These are phyloP conservation scores for Lodderomyces oxycetoniae DNA, from an alignment of 1,139 yeast genomes.

Conservation along the genomic window DNA sequence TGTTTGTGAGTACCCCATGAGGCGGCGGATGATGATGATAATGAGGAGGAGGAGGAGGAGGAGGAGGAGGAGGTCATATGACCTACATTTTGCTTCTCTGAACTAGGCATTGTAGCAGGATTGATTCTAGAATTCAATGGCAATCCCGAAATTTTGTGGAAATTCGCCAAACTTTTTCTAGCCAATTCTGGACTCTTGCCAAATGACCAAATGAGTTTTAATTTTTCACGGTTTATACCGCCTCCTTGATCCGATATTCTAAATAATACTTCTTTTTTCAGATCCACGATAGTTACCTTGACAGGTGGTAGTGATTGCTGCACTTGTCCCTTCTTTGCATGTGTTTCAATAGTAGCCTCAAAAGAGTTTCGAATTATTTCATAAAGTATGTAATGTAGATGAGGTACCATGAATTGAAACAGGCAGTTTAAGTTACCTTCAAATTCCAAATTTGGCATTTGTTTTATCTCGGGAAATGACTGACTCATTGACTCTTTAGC, in stretches of 20 bases:
- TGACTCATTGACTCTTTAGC: constrained; percentile 42
- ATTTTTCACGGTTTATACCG: constrained; percentile 59
- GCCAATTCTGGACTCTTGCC: constrained; percentile 63
- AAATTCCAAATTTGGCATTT: constrained; percentile 69
- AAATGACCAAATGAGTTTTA: constrained; percentile 77
- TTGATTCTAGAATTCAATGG: constrained; percentile 30
- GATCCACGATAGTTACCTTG: constrained; percentile 62
- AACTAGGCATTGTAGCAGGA: background rate
- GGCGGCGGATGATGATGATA: too few species aligned
- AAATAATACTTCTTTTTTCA: constrained; percentile 63
- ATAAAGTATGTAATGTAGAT: constrained; percentile 78
- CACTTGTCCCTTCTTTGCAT: constrained; percentile 16
- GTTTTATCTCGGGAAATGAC: constrained; percentile 48
- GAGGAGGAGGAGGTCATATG: constrained; percentile 10
- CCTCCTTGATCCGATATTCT: constrained; percentile 90
- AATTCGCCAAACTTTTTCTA: constrained; percentile 51
- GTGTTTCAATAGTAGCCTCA: constrained; percentile 64
- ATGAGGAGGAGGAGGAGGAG: constrained; percentile 12
- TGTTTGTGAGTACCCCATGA: constrained; percentile 32
- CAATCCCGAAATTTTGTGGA: constrained; percentile 64
- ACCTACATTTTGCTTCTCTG: constrained; percentile 17
- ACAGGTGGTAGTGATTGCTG: constrained; percentile 58
- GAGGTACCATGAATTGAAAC: constrained; percentile 82
- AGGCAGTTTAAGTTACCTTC: constrained; percentile 61
- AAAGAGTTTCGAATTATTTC: constrained; percentile 81